phyloP scores from a whole-genome alignment of 345 rosid species.

The Salix dunnii region DNA sequence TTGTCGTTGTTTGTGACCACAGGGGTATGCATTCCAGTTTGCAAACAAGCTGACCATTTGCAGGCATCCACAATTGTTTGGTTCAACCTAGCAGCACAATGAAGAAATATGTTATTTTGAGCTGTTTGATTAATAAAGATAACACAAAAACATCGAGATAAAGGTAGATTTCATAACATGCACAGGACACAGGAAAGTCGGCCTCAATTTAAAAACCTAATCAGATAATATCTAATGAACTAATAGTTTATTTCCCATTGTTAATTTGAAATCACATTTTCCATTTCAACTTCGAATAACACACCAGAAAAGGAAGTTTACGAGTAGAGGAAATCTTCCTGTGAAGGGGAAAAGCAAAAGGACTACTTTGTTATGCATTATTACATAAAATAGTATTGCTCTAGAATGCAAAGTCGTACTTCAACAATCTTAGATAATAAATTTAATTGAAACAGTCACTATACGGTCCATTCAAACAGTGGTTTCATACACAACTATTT shows the following conservation, averaged over 20 bases:
- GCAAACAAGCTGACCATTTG: constrained; percentile 18
- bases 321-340: not conserved
- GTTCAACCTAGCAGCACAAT: constrained; percentile 15
- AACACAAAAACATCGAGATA: not conserved
- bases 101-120: not conserved
- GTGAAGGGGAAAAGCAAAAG: not conserved
- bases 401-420: too few relatives aligned
- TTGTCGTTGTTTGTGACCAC: not conserved
- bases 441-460: too few relatives aligned
- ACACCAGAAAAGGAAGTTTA: not conserved
- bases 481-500: too few relatives aligned
- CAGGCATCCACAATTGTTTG: not conserved
- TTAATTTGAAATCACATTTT: not conserved
- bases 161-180: not conserved
- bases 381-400: too few relatives aligned
- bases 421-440: too few relatives aligned
- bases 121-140: not conserved
- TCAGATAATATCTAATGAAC: not conserved
- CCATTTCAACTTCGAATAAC: not conserved
- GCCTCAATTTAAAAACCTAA: not conserved
- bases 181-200: not conserved
- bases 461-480: too few relatives aligned
- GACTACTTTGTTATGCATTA: too few relatives aligned
- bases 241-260: not conserved
- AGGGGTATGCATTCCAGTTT: not conserved